phyloP scores from a whole-genome alignment of 768 basidiomycete genomes.

The Serendipita sp. region DNA sequence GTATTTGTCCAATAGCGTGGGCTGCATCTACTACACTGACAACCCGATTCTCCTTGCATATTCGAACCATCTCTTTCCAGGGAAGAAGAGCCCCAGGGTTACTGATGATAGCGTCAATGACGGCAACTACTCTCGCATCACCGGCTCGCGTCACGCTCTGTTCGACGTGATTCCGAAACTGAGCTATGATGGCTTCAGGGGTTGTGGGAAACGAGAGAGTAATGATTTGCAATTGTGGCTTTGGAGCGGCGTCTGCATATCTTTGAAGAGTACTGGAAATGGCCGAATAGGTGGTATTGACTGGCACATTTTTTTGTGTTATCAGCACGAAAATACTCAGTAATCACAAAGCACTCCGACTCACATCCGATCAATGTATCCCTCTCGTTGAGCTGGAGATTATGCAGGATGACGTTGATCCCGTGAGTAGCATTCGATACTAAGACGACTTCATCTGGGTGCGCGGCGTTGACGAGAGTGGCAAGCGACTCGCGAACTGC shows the following conservation, averaged over 20 bases:
- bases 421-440: slow-evolving; percentile 49
- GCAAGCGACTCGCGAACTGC: slow-evolving; percentile 18
- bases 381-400: slow-evolving; percentile 26
- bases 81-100: slow-evolving; percentile 49
- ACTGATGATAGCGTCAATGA: slow-evolving; percentile 54
- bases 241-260: slow-evolving; percentile 38
- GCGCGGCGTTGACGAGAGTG: slow-evolving; percentile 18
- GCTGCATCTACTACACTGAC: slow-evolving; percentile 66
- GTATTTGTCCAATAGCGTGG: slow-evolving; percentile 55
- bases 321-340: neutral
- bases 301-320: no score
- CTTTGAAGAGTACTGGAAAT: slow-evolving; percentile 36
- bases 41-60: slow-evolving; percentile 49
- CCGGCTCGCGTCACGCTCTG: slow-evolving; percentile 18
- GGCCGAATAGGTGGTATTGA: slow-evolving; percentile 42
- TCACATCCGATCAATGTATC: slow-evolving; percentile 36
- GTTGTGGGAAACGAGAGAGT: slow-evolving; percentile 39
- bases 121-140: slow-evolving; percentile 36
- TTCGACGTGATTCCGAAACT: slow-evolving; percentile 27
- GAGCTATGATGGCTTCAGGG: slow-evolving; percentile 37
- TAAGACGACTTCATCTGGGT: slow-evolving; percentile 22
- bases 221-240: slow-evolving; percentile 37
- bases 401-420: slow-evolving; percentile 49
- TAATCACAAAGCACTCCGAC: neutral
- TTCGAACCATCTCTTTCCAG: slow-evolving; percentile 51